Conservation (phyloP, 2,329 filamentous ascomycete species). For the Orbilia oligospora region DNA sequence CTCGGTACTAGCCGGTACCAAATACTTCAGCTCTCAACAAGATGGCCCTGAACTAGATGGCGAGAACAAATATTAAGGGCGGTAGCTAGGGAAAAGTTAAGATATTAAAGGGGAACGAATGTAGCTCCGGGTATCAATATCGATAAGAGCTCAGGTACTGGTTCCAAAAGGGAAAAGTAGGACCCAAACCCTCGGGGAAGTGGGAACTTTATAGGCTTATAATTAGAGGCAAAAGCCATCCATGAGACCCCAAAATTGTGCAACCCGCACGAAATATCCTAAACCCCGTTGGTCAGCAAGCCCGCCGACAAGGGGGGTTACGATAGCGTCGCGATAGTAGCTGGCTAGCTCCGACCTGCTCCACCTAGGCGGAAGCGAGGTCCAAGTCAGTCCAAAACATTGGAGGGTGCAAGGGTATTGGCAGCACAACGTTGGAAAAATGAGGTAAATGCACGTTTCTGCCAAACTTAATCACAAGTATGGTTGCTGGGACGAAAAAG, state of each 20-base stretch:
- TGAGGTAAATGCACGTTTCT: conserved; percentile 31
- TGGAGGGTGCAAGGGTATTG: conserved; percentile 4
- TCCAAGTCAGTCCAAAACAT: conserved; percentile 5
- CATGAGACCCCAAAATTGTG: conserved; percentile 16
- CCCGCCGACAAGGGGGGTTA: conserved; percentile 15
- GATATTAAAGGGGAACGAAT: background rate
- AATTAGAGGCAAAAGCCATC: conserved; percentile 26
- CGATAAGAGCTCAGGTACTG: conserved; percentile 14
- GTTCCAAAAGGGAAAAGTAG: conserved; percentile 23
- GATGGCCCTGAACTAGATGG: background rate
- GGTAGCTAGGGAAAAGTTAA: background rate
- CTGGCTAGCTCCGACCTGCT: conserved; percentile 20
- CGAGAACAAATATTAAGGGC: background rate
- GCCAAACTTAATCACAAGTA: conserved; percentile 25
- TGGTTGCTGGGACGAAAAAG: conserved; percentile 12
- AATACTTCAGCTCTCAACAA: background rate
- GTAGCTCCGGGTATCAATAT: background rate
- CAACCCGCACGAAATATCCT: conserved; percentile 27
- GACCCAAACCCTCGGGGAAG: conserved; percentile 19
- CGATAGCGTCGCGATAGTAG: conserved; percentile 38
- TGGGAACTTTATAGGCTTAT: conserved; percentile 29
- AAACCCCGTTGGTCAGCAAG: conserved; percentile 24
- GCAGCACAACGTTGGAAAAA: conserved; percentile 29
- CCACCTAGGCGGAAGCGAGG: conserved; percentile 56
- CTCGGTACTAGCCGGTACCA: background rate